A percentile compares a stretch with the other conserved stretches of the same genome.
Evolutionary conservation across 2,329 filamentous ascomycete species (phyloP).

Genomic region (Monilinia polystroma): DNA sequence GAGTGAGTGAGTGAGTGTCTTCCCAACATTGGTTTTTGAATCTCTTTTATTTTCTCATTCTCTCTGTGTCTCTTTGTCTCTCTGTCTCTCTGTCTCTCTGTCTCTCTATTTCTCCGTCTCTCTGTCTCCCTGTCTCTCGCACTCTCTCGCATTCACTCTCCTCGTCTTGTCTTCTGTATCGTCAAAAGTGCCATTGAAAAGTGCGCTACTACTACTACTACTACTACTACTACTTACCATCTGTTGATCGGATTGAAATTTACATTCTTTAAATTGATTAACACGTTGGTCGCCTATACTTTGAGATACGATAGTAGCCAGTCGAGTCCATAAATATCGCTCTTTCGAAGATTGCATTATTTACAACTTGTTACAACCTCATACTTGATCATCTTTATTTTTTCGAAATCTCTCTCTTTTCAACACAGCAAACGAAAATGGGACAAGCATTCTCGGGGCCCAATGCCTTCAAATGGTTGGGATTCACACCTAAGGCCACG

Average conservation of each 20-base stretch:
- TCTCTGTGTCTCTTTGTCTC: neutral
- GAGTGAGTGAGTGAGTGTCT: neutral
- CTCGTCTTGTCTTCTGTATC: neutral
- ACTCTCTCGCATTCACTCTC: neutral
- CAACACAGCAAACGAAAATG: constrained; percentile 30
- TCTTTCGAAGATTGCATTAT: neutral
- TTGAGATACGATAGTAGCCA: neutral
- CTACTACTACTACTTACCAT: neutral
- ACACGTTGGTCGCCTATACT: neutral
- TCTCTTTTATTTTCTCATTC: neutral
- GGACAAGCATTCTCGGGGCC: constrained; percentile 38
- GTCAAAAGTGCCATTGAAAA: neutral
- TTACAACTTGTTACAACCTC: neutral
- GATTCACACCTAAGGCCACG: constrained; percentile 39
- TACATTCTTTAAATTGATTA: neutral
- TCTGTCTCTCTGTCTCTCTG: no score
- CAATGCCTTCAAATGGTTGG: constrained; percentile 40
- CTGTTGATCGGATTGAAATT: constrained; percentile 15
- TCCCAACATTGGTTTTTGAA: constrained; percentile 9
- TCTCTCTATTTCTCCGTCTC: no score
- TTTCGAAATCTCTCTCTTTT: no score
- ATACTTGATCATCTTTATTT: neutral
- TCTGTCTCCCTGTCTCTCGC: no score
- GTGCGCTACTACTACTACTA: neutral
- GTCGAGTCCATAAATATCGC: neutral